These are phyloP conservation scores for Sutorius eximius DNA, from an alignment of 1,284 basidiomycete genomes.

Conservation along the genomic window DNA sequence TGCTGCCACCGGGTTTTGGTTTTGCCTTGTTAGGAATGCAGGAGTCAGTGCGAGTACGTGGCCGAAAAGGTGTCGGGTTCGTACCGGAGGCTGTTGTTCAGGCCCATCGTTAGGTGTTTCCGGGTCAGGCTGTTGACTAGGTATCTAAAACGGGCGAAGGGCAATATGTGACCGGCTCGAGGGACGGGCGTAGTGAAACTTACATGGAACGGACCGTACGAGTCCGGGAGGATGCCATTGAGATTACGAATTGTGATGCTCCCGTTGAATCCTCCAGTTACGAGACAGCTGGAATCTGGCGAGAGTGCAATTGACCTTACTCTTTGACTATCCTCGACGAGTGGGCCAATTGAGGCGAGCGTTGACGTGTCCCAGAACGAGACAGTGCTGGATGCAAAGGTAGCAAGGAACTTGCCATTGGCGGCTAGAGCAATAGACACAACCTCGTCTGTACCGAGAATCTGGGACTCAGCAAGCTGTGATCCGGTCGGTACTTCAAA, in stretches of 20 bases:
- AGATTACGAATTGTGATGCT: background rate
- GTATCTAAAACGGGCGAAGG: background rate
- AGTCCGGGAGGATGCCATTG: background rate
- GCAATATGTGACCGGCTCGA: too few relatives aligned
- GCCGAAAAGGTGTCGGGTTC: background rate
- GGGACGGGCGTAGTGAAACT: background rate
- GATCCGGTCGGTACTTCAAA: background rate
- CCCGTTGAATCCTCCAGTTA: background rate
- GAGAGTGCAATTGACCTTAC: background rate
- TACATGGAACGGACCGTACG: background rate
- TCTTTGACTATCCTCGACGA: background rate
- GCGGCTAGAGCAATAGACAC: background rate
- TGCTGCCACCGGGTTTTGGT: background rate
- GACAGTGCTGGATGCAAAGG: background rate
- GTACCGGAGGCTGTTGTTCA: background rate
- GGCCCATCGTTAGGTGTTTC: background rate
- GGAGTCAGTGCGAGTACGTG: background rate
- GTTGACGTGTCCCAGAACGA: background rate
- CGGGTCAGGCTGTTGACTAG: background rate
- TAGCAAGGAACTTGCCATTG: background rate
- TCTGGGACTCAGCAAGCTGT: background rate
- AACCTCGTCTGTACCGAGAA: background rate
- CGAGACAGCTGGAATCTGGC: background rate
- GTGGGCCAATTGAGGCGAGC: background rate
- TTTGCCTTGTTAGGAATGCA: background rate